Conservation (phyloP, 2,329 filamentous ascomycete genomes). For the Echinosphaeria canescens region DNA sequence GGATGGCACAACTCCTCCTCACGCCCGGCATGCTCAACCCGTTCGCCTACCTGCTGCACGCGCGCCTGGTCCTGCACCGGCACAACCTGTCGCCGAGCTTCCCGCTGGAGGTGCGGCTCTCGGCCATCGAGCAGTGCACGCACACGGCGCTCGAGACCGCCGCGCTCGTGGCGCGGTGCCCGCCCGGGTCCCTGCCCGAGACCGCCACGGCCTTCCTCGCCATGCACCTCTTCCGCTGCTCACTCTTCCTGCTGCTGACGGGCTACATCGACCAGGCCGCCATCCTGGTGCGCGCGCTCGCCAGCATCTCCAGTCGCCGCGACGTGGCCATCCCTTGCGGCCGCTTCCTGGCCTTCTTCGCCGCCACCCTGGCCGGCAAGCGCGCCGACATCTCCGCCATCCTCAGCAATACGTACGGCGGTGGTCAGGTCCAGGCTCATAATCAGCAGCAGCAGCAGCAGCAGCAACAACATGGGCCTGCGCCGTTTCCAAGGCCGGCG, state of each 20-base stretch:
- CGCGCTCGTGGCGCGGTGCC: constrained; percentile 48
- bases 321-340: constrained; percentile 62
- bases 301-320: constrained; percentile 47
- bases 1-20: no score
- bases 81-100: constrained; percentile 67
- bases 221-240: constrained; percentile 71
- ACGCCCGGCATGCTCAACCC: constrained; percentile 57
- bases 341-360: constrained; percentile 63
- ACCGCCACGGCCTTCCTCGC: constrained; percentile 57
- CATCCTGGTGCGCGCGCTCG: constrained; percentile 49
- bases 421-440: constrained; percentile 7
- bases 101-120: constrained; percentile 37
- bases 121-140: constrained; percentile 60
- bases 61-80: constrained; percentile 67
- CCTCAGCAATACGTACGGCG: constrained; percentile 10
- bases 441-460: no score
- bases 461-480: constrained; percentile 7
- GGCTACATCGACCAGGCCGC: constrained; percentile 53
- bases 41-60: constrained; percentile 58
- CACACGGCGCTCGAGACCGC: constrained; percentile 60
- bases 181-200: constrained; percentile 35
- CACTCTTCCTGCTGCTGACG: constrained; percentile 57
- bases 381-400: constrained; percentile 21
- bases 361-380: constrained; percentile 39
- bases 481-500: constrained; percentile 4